Conservation (phyloP, 2,329 filamentous ascomycete species). For the Blastomyces percursus region DNA sequence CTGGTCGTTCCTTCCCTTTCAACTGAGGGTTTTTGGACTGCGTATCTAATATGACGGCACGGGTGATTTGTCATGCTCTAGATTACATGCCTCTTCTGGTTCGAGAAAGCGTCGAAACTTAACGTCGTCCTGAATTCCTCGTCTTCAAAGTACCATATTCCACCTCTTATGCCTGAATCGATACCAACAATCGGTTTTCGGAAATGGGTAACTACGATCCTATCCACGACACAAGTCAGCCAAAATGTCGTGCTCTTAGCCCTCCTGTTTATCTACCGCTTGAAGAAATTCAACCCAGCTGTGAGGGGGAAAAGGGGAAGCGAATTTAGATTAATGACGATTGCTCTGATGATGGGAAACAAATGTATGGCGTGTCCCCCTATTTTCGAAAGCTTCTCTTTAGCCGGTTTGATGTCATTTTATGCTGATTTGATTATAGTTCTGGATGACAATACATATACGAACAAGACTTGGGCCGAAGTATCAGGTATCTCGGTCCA, state of each 20-base stretch:
- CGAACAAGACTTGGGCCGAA: slow-evolving; percentile 98
- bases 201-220: slow-evolving; percentile 85
- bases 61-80: slow-evolving; percentile 29
- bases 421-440: slow-evolving; percentile 40
- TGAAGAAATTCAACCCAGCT: slow-evolving; percentile 80
- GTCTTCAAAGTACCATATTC: slow-evolving; percentile 32
- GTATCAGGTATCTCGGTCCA: slow-evolving; percentile 87
- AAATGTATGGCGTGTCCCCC: slow-evolving; percentile 56
- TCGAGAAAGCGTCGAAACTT: slow-evolving; percentile 74
- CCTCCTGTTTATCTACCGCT: slow-evolving; percentile 79
- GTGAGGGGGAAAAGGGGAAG: slow-evolving; percentile 89
- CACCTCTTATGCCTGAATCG: slow-evolving; percentile 57
- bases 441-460: slow-evolving; percentile 97
- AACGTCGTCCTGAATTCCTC: slow-evolving; percentile 58
- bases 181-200: slow-evolving; percentile 68
- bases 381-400: neutral
- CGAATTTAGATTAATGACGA: slow-evolving; percentile 83
- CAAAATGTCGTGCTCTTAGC: slow-evolving; percentile 90
- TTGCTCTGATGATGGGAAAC: slow-evolving; percentile 94
- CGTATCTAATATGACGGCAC: neutral
- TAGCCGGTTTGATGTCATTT: slow-evolving; percentile 3
- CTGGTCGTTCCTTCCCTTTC: slow-evolving; percentile 2
- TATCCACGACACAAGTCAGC: slow-evolving; percentile 90
- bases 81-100: slow-evolving; percentile 98
- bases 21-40: neutral